Percentiles rank a stretch among this genome's conserved stretches.
Conservation (phyloP, 768 basidiomycete species). For the Suillus paluster region DNA sequence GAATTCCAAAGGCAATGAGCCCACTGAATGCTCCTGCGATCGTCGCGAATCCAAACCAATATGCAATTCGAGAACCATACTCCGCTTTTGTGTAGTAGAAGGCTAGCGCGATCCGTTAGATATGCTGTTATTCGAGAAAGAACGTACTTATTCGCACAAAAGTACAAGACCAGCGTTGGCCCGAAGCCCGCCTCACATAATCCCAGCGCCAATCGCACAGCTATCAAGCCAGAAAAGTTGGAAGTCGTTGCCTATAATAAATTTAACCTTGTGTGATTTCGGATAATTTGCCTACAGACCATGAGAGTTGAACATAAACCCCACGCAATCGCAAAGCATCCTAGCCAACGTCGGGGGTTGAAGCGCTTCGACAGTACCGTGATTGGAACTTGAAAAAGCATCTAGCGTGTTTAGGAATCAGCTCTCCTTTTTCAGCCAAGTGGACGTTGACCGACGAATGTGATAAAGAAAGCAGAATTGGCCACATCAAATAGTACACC, state of each 20-base stretch:
- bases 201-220: slow-evolving; percentile 20
- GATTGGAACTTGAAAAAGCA: slow-evolving; percentile 64
- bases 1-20: slow-evolving; percentile 3
- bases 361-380: slow-evolving; percentile 61
- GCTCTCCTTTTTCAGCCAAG: neutral
- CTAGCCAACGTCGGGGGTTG: slow-evolving; percentile 64
- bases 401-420: slow-evolving; percentile 41
- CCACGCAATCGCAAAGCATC: slow-evolving; percentile 66
- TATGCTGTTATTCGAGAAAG: slow-evolving; percentile 22
- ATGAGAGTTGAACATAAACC: slow-evolving; percentile 67
- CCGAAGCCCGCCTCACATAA: slow-evolving; percentile 23
- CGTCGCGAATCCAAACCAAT: slow-evolving; percentile 78
- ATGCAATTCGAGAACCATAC: slow-evolving; percentile 60
- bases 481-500: slow-evolving; percentile 69
- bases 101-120: slow-evolving; percentile 41
- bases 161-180: slow-evolving; percentile 21
- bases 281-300: slow-evolving; percentile 43
- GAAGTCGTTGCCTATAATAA: slow-evolving; percentile 17
- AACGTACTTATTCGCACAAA: slow-evolving; percentile 9
- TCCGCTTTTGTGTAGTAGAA: slow-evolving; percentile 73
- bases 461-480: slow-evolving; percentile 71
- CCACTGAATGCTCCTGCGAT: slow-evolving; percentile 51
- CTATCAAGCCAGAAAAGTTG: slow-evolving; percentile 20
- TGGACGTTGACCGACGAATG: slow-evolving; percentile 46
- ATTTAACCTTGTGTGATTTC: neutral